Evolutionary conservation across 2,329 filamentous ascomycete genomes (phyloP).

Genomic region (Colletotrichum filicis): DNA sequence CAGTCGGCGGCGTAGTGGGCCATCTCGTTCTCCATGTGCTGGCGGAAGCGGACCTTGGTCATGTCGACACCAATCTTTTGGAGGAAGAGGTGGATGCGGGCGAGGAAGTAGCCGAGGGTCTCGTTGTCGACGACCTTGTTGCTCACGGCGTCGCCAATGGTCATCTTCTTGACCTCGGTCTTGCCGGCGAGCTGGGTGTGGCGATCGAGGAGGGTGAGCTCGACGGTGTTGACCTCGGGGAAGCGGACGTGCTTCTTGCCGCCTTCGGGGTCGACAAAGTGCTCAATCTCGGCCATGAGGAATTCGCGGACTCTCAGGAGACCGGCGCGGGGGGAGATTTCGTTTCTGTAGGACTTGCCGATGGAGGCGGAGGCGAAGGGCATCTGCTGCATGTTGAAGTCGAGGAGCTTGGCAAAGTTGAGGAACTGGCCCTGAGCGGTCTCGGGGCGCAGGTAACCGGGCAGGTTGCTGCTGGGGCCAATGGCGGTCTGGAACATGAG

Average conservation of each 20-base stretch:
- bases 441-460: conserved; percentile 90
- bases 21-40: conserved; percentile 87
- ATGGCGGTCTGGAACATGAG: conserved; percentile 99
- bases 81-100: conserved; percentile 91
- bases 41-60: conserved; percentile 91
- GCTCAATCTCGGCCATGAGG: conserved; percentile 98
- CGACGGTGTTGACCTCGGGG: conserved; percentile 82
- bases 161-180: conserved; percentile 77
- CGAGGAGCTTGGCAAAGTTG: conserved; percentile 95
- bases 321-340: conserved; percentile 93
- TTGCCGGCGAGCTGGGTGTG: conserved; percentile 88
- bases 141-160: conserved; percentile 88
- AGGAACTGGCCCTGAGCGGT: conserved; percentile 98
- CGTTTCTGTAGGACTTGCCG: conserved; percentile 97
- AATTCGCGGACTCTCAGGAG: conserved; percentile 96
- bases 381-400: conserved; percentile 95
- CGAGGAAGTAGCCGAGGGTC: conserved; percentile 97
- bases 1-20: conserved; percentile 96
- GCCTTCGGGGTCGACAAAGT: conserved; percentile 93
- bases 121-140: conserved; percentile 92
- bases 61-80: conserved; percentile 87
- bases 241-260: conserved; percentile 96
- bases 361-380: conserved; percentile 97
- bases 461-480: conserved; percentile 87
- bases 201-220: conserved; percentile 86